Evolutionary conservation across 2,329 filamentous ascomycete species (phyloP), one percentile per base, ranked within the genome.

Genomic region (Fusarium oxysporum): DNA sequence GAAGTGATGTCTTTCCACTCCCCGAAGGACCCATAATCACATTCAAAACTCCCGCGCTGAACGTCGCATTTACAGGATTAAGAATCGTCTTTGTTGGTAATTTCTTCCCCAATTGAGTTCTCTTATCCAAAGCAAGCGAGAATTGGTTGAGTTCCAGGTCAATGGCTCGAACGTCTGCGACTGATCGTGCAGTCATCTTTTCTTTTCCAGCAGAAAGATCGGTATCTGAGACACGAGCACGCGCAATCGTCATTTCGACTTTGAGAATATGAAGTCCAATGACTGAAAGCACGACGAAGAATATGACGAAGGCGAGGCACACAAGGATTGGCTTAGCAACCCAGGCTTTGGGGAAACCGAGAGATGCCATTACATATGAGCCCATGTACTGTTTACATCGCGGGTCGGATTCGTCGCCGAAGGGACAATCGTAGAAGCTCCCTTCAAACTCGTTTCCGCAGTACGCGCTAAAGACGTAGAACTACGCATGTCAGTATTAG

Each of bases 21-120:
- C 93, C 93, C 0, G 92, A 94, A 0, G 93, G 93, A 0, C 93
- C 93, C 92, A 95, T 94, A 71, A 95, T 93, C 30, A 94, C 87
- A 70, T 95, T 95, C 19, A 95, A 78, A 19, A 88, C 84, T 1
- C 92, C 92, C 0, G 93, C 88, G 51, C 89, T 86, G 72, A 95
- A 95, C 0, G 87, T 89, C 0, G 92, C 85, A 3, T 86, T 90
- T 17, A 95, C 86, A 0, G 92, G 91, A 61, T 91, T 87, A 19
- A 95, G 82, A 16, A 95, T 94, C 0, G 82, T 86, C 77, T 89
- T 90, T 2, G 81, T 83, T 0, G 87, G 86, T 3, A 87, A 69
- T 65, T 83, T 89, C 74, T 85, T 86, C 13, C 88, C 88, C 3
- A 83, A 81, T 1, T 86, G 65, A 1, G 85, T 85, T 32, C 88